Evolutionary conservation across 805 yeast species (phyloP), one percentile per base, ranked within the genome.

Genomic region (Kluyveromyces wickerhamii): DNA sequence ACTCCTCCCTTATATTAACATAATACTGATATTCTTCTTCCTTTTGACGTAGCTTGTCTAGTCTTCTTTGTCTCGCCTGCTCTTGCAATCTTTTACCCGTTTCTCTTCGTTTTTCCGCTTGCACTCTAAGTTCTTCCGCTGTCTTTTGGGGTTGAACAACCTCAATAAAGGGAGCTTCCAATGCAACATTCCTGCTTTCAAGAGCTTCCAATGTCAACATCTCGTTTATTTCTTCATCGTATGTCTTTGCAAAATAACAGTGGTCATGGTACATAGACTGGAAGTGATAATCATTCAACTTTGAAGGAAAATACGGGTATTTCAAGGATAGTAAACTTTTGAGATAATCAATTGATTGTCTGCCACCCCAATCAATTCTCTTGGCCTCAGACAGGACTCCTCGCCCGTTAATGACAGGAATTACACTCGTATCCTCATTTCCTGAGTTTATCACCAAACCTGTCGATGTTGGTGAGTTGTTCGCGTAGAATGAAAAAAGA

Each of bases 331-430:
- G 59, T 22, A 80, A 67, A 44, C 67, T 71, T 38, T 69, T 71
- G 51, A 92, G 54, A 46, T 70, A 88, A 25, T 70, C 74, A 20
- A 69, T 72, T 1, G 88, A 71, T 28, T 74, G 82, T 41, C 74
- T 72, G 8, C 96, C 97, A 40, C 97, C 97, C 85, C 92, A 85
- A 52, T 85, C 86, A 24, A 92, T 74, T 49, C 97, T 67, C 49
- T 86, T 87, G 7, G 87, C 65, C 38, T 78, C 79, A 18, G 71
- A 62, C 36, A 85, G 55, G 2, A 77, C 44, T 0, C 94, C 88
- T 35, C 64, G 63, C 0, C 87, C 86, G n/a, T 72, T 53, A 2
- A 84, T 43, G 2, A 89, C 85, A 0, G 98, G 98, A 12, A 89
- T 75, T 0, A 92, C 59, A 51, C 78, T 79, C 0, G 95, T 81